These are phyloP conservation scores for Salix dunnii DNA, from an alignment of 345 rosid species.

Conservation along the genomic window DNA sequence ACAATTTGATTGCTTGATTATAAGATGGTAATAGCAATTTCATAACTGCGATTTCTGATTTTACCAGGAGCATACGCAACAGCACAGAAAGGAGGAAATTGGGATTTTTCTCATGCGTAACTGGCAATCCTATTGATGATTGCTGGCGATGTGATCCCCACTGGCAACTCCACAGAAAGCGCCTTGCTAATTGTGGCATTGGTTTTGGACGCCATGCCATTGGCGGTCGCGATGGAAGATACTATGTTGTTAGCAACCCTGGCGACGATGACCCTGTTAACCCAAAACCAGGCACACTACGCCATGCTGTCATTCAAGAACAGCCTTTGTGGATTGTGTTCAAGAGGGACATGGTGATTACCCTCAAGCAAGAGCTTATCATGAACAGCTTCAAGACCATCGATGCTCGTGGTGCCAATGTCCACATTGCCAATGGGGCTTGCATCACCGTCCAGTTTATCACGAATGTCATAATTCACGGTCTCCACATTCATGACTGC, in stretches of 20 bases:
- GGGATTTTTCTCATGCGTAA: conserved; percentile 25
- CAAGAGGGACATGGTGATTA: conserved; percentile 31
- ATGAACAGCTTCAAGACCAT: conserved; percentile 33
- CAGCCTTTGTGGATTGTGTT: conserved; percentile 31
- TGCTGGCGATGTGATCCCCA: conserved; percentile 29
- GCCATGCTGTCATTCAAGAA: conserved; percentile 30
- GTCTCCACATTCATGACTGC: conserved; percentile 31
- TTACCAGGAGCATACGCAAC: conserved; percentile 62
- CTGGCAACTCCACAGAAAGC: conserved; percentile 24
- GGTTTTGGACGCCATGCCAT: conserved; percentile 31
- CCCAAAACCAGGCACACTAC: conserved; percentile 27
- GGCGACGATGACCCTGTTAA: conserved; percentile 20
- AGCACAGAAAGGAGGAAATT: conserved; percentile 51
- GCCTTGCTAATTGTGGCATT: conserved; percentile 22
- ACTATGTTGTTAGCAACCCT: conserved; percentile 23
- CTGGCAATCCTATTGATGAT: conserved; percentile 28
- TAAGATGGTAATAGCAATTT: neutral
- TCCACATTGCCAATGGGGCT: conserved; percentile 48
- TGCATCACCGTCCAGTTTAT: conserved; percentile 30
- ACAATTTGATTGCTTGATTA: neutral
- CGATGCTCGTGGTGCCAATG: conserved; percentile 40
- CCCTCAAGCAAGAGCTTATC: conserved; percentile 26
- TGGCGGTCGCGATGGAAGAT: conserved; percentile 27
- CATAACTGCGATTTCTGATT: neutral
- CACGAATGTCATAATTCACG: conserved; percentile 28